Evolutionary conservation across 169 alveolate genomes (phyloP).

Genomic region (Cryptosporidium viatorum): DNA sequence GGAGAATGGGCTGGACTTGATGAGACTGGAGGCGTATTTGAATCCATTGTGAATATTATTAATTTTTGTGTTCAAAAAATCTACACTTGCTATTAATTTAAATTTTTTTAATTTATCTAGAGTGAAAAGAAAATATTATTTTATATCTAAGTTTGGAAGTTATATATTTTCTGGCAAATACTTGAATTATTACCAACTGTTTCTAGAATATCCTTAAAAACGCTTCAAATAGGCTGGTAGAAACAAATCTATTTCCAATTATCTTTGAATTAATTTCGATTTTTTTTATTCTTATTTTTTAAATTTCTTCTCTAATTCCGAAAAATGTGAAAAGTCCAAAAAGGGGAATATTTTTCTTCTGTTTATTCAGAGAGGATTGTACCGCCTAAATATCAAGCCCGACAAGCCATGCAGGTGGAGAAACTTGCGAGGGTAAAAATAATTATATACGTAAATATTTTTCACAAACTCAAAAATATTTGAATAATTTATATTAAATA

Average conservation of each 20-base stretch:
- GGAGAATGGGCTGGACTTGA: conserved; percentile 79
- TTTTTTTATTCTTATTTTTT: conserved; percentile 5
- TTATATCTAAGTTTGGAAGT: not conserved
- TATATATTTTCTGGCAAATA: not conserved
- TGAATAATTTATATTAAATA: conserved; percentile 2
- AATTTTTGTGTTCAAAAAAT: not conserved
- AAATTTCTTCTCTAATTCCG: not conserved
- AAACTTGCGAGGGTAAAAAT: conserved; percentile 68
- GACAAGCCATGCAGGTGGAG: conserved; percentile 78
- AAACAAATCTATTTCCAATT: not conserved
- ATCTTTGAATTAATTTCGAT: not conserved
- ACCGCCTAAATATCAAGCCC: conserved; percentile 76
- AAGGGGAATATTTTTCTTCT: conserved; percentile 72
- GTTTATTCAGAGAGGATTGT: conserved; percentile 72
- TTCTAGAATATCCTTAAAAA: not conserved
- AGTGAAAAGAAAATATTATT: not conserved
- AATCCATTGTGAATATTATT: conserved; percentile 22
- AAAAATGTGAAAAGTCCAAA: conserved; percentile 54
- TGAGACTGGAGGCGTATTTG: conserved; percentile 71
- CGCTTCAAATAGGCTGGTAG: not conserved
- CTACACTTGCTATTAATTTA: not conserved
- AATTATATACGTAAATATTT: conserved; percentile 36
- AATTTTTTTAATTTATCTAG: not conserved
- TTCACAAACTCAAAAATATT: not conserved
- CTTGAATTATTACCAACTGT: not conserved